Base-by-base conservation (phyloP, 768 basidiomycete genomes). In the Exsudoporus frostii region DNA sequence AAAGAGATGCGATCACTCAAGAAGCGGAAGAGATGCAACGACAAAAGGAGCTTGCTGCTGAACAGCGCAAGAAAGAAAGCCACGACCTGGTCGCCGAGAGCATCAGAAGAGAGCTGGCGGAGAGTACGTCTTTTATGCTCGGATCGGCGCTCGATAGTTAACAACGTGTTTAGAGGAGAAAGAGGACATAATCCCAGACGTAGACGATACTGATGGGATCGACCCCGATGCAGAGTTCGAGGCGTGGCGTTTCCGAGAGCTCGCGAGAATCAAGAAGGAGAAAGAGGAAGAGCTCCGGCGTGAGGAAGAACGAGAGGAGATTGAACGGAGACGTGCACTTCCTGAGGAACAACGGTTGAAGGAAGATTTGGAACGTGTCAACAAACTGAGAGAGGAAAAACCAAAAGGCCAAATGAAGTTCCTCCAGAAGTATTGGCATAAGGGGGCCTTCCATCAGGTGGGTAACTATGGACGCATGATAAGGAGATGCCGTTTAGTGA, bases 381-480 rank as follows among this genome's bases (percentile, higher is more conserved):
- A 92, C 53, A 85, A 90, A 68, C 73, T 81, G 30, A 79, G 97
- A 51, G 86, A 87, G 50, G 91, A 90, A 49, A 96, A 95, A 71
- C 90, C 91, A 1, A 90, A 97, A 66, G 92, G 91, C 4, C 80
- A 90, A 57, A 90, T 93, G 67, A 90, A 85, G 65, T 98, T 98
- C 73, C 71, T 98, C 57, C 94, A 98, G 69, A 98, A 97, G 72
- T 99, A 97, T 69, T 98, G 93, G 85, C 97, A 99, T 76, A 98
- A 96, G 72, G 97, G 97, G 62, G 97, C 96, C 54, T 99, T 98
- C 78, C 93, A 97, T 69, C 92, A 95, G 81, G 94, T 90, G 54
- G 30, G 79, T 65, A 11, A 38, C 40, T 55, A 39, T 19, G 14
- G 34, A 11, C 6, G 52, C 25, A 47, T 37, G 39, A 41, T 34